Percentiles rank a stretch among this genome's conserved stretches.
Conservation (phyloP, 352 stramenopile genomes). For the Phytopythium delawarense region DNA sequence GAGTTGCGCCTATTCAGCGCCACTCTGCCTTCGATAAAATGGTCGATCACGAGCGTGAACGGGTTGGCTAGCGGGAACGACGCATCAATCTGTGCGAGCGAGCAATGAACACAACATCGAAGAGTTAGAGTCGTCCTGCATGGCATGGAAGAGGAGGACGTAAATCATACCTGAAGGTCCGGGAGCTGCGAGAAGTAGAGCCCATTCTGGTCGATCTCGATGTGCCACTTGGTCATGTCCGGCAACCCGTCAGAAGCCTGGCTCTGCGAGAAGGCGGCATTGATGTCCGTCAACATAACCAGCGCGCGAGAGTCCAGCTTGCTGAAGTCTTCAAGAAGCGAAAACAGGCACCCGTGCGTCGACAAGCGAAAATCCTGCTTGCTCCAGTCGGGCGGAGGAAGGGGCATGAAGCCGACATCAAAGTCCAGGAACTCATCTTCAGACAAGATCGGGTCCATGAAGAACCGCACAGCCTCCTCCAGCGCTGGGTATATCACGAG, state of each 20-base stretch:
- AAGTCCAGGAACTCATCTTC: constrained; percentile 47
- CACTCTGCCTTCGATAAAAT: constrained; percentile 65
- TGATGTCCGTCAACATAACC: constrained; percentile 69
- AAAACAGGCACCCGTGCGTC: constrained; percentile 69
- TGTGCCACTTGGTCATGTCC: constrained; percentile 79
- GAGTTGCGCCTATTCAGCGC: constrained; percentile 61
- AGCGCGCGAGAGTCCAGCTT: constrained; percentile 64
- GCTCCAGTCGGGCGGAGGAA: constrained; percentile 61
- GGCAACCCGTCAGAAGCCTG: constrained; percentile 45
- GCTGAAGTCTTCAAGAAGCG: constrained; percentile 78
- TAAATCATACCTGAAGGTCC: constrained; percentile 58
- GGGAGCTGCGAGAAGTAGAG: constrained; percentile 86
- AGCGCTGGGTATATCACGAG: constrained; percentile 71
- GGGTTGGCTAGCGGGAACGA: constrained; percentile 81
- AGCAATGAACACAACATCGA: constrained; percentile 4
- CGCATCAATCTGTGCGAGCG: constrained; percentile 52
- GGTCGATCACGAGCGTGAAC: constrained; percentile 79
- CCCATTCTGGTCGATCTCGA: constrained; percentile 73
- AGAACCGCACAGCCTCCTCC: constrained; percentile 59
- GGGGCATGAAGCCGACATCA: constrained; percentile 64
- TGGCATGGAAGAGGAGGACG: neutral
- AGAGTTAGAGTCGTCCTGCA: neutral
- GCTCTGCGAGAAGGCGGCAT: constrained; percentile 56
- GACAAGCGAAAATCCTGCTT: constrained; percentile 74
- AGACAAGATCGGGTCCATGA: constrained; percentile 47